Evolutionary conservation across 805 yeast species (phyloP).

Genomic region (Diddensiella santjacobensis): DNA sequence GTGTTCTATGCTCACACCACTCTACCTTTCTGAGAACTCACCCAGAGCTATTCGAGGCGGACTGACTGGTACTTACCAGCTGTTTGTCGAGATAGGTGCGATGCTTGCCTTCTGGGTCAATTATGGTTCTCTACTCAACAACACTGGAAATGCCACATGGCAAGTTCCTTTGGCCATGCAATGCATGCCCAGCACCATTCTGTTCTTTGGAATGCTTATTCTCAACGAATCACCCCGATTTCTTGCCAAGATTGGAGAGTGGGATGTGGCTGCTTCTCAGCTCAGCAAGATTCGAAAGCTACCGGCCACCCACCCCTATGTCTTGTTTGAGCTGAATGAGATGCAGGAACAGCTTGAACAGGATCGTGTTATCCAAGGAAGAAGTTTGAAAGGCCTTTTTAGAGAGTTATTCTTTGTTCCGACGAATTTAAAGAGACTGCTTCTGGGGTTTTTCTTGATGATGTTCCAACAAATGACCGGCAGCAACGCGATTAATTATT

Average conservation of each 20-base stretch:
- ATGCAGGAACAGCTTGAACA: slow-evolving; percentile 6
- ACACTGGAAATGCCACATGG: slow-evolving; percentile 5
- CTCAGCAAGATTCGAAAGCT: slow-evolving; percentile 2
- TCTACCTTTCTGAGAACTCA: slow-evolving; percentile 44
- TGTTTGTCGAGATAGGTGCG: slow-evolving; percentile 7
- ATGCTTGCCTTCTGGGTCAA: slow-evolving; percentile 4
- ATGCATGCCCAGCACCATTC: slow-evolving; percentile 49
- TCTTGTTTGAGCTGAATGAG: slow-evolving; percentile 3
- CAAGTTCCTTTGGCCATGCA: slow-evolving; percentile 38
- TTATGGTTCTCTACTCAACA: not conserved
- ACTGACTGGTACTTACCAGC: slow-evolving; percentile 10
- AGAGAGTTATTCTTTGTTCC: not conserved
- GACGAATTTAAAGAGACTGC: slow-evolving; percentile 14
- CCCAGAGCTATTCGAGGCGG: slow-evolving; percentile 47
- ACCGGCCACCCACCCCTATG: not conserved
- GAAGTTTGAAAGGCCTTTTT: not conserved
- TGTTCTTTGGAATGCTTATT: slow-evolving; percentile 49
- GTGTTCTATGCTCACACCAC: slow-evolving; percentile 48
- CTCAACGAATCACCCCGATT: slow-evolving; percentile 61
- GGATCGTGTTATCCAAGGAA: not conserved
- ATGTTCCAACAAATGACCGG: slow-evolving; percentile 20
- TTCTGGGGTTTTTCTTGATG: slow-evolving; percentile 13
- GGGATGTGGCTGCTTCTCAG: slow-evolving; percentile 5
- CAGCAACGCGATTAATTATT: slow-evolving; percentile 16
- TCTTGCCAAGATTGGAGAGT: slow-evolving; percentile 31